These are phyloP conservation scores for Exserohilum turcica DNA, from an alignment of 2,329 filamentous ascomycete species.

Conservation along the genomic window DNA sequence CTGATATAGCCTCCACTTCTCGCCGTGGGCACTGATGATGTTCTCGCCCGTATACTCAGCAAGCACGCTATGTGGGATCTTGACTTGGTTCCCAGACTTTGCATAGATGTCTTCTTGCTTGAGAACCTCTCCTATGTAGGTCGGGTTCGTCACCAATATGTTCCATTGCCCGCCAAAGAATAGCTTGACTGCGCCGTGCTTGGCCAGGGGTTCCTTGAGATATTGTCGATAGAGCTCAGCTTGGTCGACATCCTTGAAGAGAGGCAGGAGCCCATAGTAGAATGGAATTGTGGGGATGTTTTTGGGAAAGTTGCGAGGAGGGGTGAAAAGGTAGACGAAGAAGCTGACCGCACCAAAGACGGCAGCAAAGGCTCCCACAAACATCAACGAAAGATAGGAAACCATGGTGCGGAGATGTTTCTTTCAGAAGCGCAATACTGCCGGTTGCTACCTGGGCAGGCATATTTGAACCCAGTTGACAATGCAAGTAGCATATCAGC, in stretches of 20 bases:
- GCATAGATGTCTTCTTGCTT: conserved; percentile 39
- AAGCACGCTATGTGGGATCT: conserved; percentile 40
- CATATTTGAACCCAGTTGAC: conserved; percentile 23
- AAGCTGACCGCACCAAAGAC: conserved; percentile 27
- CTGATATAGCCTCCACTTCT: conserved; percentile 40
- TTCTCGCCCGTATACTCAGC: conserved; percentile 43
- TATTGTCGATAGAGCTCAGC: conserved; percentile 49
- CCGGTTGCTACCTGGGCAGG: conserved; percentile 4
- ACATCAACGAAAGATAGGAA: conserved; percentile 31
- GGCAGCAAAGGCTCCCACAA: conserved; percentile 24
- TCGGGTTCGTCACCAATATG: conserved; percentile 53
- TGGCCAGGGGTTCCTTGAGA: conserved; percentile 47
- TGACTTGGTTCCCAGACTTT: conserved; percentile 41
- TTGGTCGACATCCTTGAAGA: conserved; percentile 53
- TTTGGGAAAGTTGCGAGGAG: conserved; percentile 34
- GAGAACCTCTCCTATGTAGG: conserved; percentile 51
- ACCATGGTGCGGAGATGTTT: conserved; percentile 22
- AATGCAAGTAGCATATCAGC: conserved; percentile 12
- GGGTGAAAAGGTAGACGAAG: conserved; percentile 33
- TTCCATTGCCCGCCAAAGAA: conserved; percentile 59
- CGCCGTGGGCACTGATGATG: conserved; percentile 41
- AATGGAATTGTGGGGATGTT: conserved; percentile 54
- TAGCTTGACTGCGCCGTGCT: conserved; percentile 55
- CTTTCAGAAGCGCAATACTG: conserved; percentile 1
- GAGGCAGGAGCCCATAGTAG: conserved; percentile 51